Percentiles rank a stretch among this genome's conserved stretches.
Conservation (phyloP, 2,329 filamentous ascomycete genomes). For the Hypoxylon sp. region DNA sequence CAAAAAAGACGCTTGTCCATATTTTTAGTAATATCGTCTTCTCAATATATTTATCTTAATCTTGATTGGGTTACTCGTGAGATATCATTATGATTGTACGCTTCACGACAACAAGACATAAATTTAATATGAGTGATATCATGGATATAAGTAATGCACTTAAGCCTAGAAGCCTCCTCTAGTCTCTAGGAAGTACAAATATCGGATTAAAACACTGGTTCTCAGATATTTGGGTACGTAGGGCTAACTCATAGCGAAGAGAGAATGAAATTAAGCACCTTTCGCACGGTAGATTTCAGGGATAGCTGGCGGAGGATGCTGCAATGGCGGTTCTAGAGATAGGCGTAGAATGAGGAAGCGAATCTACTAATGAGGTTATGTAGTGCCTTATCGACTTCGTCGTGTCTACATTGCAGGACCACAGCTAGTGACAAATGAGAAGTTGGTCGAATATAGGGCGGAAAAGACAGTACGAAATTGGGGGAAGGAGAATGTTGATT, state of each 20-base stretch:
- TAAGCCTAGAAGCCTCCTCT: neutral
- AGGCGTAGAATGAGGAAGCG: neutral
- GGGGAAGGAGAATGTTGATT: neutral
- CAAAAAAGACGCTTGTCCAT: too few species aligned
- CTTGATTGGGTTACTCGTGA: too few species aligned
- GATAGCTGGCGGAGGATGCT: neutral
- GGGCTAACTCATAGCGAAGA: neutral
- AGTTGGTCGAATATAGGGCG: neutral
- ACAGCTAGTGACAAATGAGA: neutral
- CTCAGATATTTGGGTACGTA: neutral
- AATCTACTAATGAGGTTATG: neutral
- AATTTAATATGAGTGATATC: too few species aligned
- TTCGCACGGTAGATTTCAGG: neutral
- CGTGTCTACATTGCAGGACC: neutral
- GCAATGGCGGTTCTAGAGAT: neutral
- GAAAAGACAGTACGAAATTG: neutral
- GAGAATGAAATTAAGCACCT: neutral
- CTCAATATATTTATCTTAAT: too few species aligned
- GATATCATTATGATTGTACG: too few species aligned
- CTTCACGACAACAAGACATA: too few species aligned
- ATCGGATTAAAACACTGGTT: neutral
- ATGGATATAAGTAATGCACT: too few species aligned
- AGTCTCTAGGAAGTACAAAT: neutral
- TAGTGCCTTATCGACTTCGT: neutral
- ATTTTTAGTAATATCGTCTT: too few species aligned